Evolutionary conservation across 1,284 basidiomycete species (phyloP).

Genomic region (Trichosporon coremiiforme): DNA sequence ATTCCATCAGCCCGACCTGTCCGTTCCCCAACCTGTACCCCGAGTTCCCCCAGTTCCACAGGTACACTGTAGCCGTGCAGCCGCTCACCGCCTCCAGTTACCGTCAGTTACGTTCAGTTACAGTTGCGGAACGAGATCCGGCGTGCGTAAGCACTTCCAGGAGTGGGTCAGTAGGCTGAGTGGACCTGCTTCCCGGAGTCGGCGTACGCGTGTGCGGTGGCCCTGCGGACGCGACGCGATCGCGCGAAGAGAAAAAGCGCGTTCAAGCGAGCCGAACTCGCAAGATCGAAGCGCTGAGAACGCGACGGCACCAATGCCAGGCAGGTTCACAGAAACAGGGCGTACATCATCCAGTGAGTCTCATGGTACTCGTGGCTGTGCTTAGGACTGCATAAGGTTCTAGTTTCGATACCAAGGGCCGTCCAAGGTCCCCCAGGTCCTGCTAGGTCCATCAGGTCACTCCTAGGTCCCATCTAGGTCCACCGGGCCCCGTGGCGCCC

Average conservation of each 20-base stretch:
- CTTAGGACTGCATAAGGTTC: not conserved
- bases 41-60: no score
- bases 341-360: not conserved
- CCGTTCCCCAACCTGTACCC: no score
- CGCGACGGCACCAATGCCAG: conserved; percentile 13
- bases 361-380: conserved; percentile 16
- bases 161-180: conserved; percentile 1
- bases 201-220: not conserved
- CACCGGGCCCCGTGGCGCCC: not conserved
- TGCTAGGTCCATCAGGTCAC: not conserved
- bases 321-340: conserved; percentile 9
- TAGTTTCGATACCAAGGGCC: conserved; percentile 12
- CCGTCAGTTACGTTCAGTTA: conserved; percentile 1
- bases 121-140: conserved; percentile 4
- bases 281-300: not conserved
- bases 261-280: not conserved
- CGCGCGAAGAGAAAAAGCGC: not conserved
- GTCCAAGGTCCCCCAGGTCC: conserved; percentile 3
- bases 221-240: not conserved
- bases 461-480: conserved; percentile 9
- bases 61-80: not conserved
- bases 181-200: not conserved
- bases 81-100: not conserved
- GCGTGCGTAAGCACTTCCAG: conserved; percentile 1
- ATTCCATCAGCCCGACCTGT: not conserved